Conservation (phyloP, 805 yeast genomes). For the Schwanniomyces vanrijiae region DNA sequence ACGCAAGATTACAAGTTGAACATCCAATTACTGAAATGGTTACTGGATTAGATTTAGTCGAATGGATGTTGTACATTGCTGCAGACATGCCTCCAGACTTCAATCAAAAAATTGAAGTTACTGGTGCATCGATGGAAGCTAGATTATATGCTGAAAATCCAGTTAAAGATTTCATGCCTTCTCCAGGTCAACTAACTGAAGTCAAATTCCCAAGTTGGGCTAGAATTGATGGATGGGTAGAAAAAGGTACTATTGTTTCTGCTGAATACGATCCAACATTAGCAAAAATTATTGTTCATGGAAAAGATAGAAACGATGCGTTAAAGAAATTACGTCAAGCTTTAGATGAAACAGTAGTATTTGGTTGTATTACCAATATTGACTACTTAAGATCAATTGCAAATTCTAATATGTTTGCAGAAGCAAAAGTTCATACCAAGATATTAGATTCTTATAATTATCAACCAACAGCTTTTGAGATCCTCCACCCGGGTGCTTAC, state of each 20-base stretch:
- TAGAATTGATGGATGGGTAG: slow-evolving; percentile 92
- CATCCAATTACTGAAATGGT: slow-evolving; percentile 96
- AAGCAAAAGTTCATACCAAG: slow-evolving; percentile 83
- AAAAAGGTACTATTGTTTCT: slow-evolving; percentile 80
- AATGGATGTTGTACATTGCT: slow-evolving; percentile 94
- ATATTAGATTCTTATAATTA: slow-evolving; percentile 80
- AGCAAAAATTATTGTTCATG: slow-evolving; percentile 95
- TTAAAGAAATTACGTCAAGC: slow-evolving; percentile 75
- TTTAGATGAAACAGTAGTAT: slow-evolving; percentile 78
- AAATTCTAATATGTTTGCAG: slow-evolving; percentile 77
- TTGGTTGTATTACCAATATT: slow-evolving; percentile 86
- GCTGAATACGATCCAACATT: slow-evolving; percentile 96
- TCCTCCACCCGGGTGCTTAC: slow-evolving; percentile 68
- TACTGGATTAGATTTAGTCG: slow-evolving; percentile 92
- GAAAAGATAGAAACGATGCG: slow-evolving; percentile 85
- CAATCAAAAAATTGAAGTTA: slow-evolving; percentile 51
- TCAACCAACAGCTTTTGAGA: slow-evolving; percentile 81
- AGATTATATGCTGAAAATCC: slow-evolving; percentile 97
- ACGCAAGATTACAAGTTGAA: slow-evolving; percentile 95
- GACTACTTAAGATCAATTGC: slow-evolving; percentile 89
- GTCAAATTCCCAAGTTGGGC: slow-evolving; percentile 88
- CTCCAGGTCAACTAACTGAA: slow-evolving; percentile 91
- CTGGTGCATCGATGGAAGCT: slow-evolving; percentile 96
- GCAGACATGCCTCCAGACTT: slow-evolving; percentile 88
- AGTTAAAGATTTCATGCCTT: slow-evolving; percentile 89